These are phyloP conservation scores for Pyrenopolyporus hunteri DNA, from an alignment of 495 filamentous ascomycete species.

Conservation along the genomic window DNA sequence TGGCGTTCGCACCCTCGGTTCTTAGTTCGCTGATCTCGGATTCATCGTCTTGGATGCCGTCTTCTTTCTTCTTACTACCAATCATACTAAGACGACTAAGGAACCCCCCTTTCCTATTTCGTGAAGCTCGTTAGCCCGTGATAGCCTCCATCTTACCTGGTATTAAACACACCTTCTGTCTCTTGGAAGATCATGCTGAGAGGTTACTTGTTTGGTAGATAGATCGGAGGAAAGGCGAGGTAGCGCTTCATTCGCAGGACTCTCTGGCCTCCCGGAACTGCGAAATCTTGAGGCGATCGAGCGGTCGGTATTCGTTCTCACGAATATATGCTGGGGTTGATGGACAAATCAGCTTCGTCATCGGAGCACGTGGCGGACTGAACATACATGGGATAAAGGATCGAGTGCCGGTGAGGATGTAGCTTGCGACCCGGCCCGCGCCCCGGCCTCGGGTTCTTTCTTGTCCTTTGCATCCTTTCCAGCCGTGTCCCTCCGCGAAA, in stretches of 20 bases:
- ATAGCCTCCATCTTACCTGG: constrained; percentile 10
- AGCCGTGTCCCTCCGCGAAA: constrained; percentile 34
- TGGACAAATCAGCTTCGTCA: constrained; percentile 4
- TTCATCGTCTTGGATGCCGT: constrained; percentile 67
- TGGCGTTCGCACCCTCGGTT: constrained; percentile 79
- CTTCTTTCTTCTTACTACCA: constrained; percentile 72
- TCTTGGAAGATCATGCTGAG: constrained; percentile 51
- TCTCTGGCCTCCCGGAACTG: constrained; percentile 58
- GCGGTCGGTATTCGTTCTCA: constrained; percentile 78
- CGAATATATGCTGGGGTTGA: constrained; percentile 68
- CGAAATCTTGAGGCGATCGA: constrained; percentile 71
- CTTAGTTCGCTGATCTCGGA: constrained; percentile 73
- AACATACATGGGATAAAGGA: constrained; percentile 55
- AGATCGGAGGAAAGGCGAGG: constrained; percentile 50
- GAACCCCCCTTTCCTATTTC: constrained; percentile 79
- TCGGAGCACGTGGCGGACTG: not conserved
- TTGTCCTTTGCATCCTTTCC: constrained; percentile 38
- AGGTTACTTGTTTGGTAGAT: constrained; percentile 33
- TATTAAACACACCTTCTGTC: constrained; percentile 69
- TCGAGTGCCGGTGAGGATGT: constrained; percentile 46
- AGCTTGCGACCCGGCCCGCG: constrained; percentile 27
- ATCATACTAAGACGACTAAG: constrained; percentile 82
- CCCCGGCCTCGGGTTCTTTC: constrained; percentile 24
- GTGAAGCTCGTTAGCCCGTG: constrained; percentile 33
- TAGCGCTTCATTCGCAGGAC: constrained; percentile 51